A percentile compares a stretch with the other conserved stretches of the same genome.
These are phyloP conservation scores for Sporothrix globosa DNA, from an alignment of 2,329 filamentous ascomycete species.

Conservation along the genomic window DNA sequence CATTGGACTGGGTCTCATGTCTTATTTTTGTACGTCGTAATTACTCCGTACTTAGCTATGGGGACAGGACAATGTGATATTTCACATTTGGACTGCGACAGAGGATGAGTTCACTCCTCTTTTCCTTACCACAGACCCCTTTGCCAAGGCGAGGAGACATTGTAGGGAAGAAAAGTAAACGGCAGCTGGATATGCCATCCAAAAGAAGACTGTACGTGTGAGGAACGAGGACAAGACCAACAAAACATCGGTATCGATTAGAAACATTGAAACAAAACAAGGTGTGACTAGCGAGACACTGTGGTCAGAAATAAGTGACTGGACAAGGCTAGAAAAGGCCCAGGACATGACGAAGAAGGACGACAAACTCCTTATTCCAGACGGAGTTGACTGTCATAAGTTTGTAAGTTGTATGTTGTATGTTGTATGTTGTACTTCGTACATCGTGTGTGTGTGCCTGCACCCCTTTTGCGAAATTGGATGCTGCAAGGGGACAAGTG, in stretches of 20 bases:
- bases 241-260: no score
- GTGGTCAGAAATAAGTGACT: slow-evolving; percentile 2
- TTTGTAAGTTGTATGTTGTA: no score
- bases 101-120: background rate
- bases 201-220: background rate
- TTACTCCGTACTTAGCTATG: no score
- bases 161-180: background rate
- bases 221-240: background rate
- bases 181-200: no score
- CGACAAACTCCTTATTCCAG: background rate
- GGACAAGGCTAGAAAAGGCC: background rate
- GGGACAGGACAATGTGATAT: background rate
- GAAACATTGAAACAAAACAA: slow-evolving; percentile 3
- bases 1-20: background rate
- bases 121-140: background rate
- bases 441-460: background rate
- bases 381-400: background rate
- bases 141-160: background rate
- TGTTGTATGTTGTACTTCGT: background rate
- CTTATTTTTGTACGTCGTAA: background rate
- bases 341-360: background rate
- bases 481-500: slow-evolving; percentile 26
- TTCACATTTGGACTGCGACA: background rate
- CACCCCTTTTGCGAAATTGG: slow-evolving; percentile 27
- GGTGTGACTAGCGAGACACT: background rate